A percentile compares a stretch with the other conserved stretches of the same genome.
Conservation (phyloP, 2,329 filamentous ascomycete species). For the Trichoderma hamatum region DNA sequence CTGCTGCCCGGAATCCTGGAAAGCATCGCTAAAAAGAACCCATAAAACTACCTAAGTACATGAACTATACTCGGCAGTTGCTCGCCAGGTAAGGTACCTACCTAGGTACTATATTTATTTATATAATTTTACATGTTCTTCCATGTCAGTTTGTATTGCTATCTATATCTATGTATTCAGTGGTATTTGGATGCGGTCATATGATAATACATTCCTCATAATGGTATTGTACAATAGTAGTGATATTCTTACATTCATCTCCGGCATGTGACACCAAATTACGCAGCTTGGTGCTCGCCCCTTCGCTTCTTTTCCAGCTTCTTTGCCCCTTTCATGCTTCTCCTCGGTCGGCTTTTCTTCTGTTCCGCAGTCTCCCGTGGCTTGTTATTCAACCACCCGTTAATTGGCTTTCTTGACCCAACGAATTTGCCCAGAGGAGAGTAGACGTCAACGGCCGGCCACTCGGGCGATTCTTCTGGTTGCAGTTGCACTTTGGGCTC, state of each 20-base stretch:
- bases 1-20: not conserved
- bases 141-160: too few species aligned
- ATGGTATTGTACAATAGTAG: constrained; percentile 14
- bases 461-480: constrained; percentile 43
- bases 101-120: not conserved
- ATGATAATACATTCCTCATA: constrained; percentile 12
- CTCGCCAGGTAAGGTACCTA: not conserved
- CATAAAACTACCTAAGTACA: too few species aligned
- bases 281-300: constrained; percentile 31
- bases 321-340: constrained; percentile 67
- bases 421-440: constrained; percentile 83
- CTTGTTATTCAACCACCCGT: constrained; percentile 68
- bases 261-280: constrained; percentile 18
- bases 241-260: constrained; percentile 2
- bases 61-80: not conserved
- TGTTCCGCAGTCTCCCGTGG: constrained; percentile 54
- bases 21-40: not conserved
- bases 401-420: constrained; percentile 66
- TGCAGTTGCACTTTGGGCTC: constrained; percentile 19
- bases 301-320: constrained; percentile 46
- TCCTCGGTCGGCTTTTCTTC: constrained; percentile 61
- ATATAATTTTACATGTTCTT: too few species aligned
- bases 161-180: not conserved
- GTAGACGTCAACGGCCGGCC: constrained; percentile 81
- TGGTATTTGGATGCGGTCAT: not conserved